Base-by-base conservation (phyloP, 2,329 filamentous ascomycete genomes). In the Fusarium nematophilum region DNA sequence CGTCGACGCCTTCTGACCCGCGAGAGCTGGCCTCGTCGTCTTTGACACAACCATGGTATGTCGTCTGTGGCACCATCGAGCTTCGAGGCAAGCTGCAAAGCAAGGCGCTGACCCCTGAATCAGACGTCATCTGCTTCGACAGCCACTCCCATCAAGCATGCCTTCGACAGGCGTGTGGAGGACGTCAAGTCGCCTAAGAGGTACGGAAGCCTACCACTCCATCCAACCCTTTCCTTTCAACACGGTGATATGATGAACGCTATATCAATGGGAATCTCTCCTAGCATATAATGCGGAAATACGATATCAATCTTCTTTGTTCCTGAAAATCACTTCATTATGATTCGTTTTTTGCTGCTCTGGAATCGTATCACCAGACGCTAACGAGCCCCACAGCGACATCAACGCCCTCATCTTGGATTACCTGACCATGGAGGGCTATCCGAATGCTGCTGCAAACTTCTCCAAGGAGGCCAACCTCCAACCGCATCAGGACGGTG, bases 251-350 rank as follows among this genome's bases (percentile, higher is more conserved):
- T 87, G 83, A 96, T 96, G 93, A 96, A 91, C 82, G 84, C 79
- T 80, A 84, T 88, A 89, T 91, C 89, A 96, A 97, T 99, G 95
- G 95, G 95, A 99, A 99, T 99, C 95, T 99, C 96, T 99, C 95
- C 90, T 92, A 98, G 91, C 85, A 86, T 81, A 79, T 76, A 78
- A 85, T 99, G 95, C 91, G 90, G 95, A 99, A 92, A 88, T 77
- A 83, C 80, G 83, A 89, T 91, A 76, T 75, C 59, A 68, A 74
- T 75, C 70, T 88, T 91, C 87, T 89, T 87, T 90, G n/a, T 87
- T 87, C 79, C 84, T 84, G 88, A 74, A 47, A 45, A 33, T 37
- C 56, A 52, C 53, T 45, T 50, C 26, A 25, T 15, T 44, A 45
- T 45, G 23, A 13, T 9, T 46, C 23, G 15, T 23, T 40, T 34